Conservation (phyloP, 129 eudicot species). For the Smallanthus sonchifolius region DNA sequence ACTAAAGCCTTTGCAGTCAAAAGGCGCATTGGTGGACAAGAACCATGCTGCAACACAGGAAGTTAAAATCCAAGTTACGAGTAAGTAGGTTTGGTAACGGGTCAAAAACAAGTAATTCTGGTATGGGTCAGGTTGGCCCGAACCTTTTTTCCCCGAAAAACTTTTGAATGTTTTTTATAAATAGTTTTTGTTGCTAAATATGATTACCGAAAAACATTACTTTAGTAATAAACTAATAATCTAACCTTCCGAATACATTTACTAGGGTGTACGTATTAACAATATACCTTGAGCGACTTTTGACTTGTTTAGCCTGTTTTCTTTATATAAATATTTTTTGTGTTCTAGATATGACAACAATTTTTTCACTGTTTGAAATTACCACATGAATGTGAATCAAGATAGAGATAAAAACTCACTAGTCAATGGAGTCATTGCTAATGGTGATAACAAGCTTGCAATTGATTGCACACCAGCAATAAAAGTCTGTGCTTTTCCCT, state of each 20-base stretch:
- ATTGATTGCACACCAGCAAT: slow-evolving; percentile 91
- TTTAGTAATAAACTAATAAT: background rate
- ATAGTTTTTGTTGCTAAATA: background rate
- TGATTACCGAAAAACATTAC: background rate
- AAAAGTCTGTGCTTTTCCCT: slow-evolving; percentile 96
- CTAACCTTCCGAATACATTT: background rate
- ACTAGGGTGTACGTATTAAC: background rate
- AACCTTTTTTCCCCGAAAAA: background rate
- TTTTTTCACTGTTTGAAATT: too few species aligned
- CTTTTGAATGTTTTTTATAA: background rate
- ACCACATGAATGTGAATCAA: background rate
- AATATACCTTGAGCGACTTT: background rate
- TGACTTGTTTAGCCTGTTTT: background rate
- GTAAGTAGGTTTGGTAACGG: background rate
- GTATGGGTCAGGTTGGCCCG: background rate
- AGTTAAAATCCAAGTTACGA: background rate
- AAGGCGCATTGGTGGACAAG: slow-evolving; percentile 74
- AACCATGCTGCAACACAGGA: slow-evolving; percentile 70
- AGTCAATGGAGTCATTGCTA: slow-evolving; percentile 89
- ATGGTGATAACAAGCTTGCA: slow-evolving; percentile 82
- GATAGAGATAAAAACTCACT: slow-evolving; percentile 44
- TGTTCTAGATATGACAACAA: too few species aligned
- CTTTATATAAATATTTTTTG: too few species aligned
- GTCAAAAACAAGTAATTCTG: background rate
- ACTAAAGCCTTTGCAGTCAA: slow-evolving; percentile 93